Percentiles rank a stretch among this genome's conserved stretches.
Conservation (phyloP, 1,139 yeast genomes). For the Candida frijolesensis region DNA sequence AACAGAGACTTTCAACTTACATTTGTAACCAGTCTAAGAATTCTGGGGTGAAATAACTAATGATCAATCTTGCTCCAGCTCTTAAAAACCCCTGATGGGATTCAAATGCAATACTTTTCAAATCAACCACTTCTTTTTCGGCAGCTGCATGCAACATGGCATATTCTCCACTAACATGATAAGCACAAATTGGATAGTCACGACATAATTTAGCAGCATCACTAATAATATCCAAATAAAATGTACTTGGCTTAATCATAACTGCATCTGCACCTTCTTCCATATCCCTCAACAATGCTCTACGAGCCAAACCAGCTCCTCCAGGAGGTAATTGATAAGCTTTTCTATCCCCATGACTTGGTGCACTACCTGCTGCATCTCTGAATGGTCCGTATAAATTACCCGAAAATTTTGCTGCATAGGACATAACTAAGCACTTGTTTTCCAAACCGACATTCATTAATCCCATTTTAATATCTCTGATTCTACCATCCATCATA, state of each 20-base stretch:
- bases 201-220: slow-evolving; percentile 83
- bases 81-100: slow-evolving; percentile 88
- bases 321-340: slow-evolving; percentile 93
- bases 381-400: slow-evolving; percentile 95
- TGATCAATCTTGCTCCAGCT: slow-evolving; percentile 93
- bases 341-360: slow-evolving; percentile 88
- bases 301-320: slow-evolving; percentile 89
- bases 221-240: slow-evolving; percentile 84
- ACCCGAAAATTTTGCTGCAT: slow-evolving; percentile 93
- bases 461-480: slow-evolving; percentile 83
- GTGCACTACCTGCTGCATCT: slow-evolving; percentile 94
- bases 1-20: background rate
- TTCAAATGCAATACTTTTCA: slow-evolving; percentile 89
- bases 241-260: slow-evolving; percentile 96
- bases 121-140: slow-evolving; percentile 88
- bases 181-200: slow-evolving; percentile 90
- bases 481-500: slow-evolving; percentile 95
- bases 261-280: slow-evolving; percentile 95
- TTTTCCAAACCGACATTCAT: slow-evolving; percentile 86
- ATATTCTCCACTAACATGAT: slow-evolving; percentile 96
- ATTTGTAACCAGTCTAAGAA: slow-evolving; percentile 84
- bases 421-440: slow-evolving; percentile 86
- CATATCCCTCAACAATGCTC: slow-evolving; percentile 85
- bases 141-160: slow-evolving; percentile 99
- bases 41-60: slow-evolving; percentile 94